Conservation (phyloP, 345 rosid species). For the Cardiospermum halicacabum region DNA sequence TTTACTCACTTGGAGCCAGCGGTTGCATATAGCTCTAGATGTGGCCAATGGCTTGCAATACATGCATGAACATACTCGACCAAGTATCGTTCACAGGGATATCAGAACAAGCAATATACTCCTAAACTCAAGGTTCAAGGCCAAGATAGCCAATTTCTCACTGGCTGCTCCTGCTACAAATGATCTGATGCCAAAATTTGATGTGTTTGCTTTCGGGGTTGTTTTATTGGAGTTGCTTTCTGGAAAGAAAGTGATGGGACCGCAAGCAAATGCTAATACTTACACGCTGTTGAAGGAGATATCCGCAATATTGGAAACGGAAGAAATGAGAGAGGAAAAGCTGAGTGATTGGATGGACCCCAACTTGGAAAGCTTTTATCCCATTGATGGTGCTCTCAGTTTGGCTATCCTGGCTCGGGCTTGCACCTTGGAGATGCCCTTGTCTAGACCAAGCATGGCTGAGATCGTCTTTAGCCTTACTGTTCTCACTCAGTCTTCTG, state of each 20-base stretch:
- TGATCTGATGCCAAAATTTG: slow-evolving; percentile 36
- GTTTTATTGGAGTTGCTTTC: slow-evolving; percentile 54
- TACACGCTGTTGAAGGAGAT: slow-evolving; percentile 39
- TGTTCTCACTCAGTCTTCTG: slow-evolving; percentile 36
- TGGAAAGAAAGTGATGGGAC: slow-evolving; percentile 43
- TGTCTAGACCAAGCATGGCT: slow-evolving; percentile 55
- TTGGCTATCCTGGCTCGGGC: slow-evolving; percentile 45
- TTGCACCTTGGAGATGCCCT: slow-evolving; percentile 41
- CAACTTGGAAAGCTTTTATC: slow-evolving; percentile 41
- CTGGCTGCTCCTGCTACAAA: slow-evolving; percentile 36
- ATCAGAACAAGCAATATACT: slow-evolving; percentile 50
- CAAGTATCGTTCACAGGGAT: slow-evolving; percentile 48
- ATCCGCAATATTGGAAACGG: slow-evolving; percentile 28
- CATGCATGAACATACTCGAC: slow-evolving; percentile 59
- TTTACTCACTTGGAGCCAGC: slow-evolving; percentile 46
- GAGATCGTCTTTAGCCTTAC: slow-evolving; percentile 59
- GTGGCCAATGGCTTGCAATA: slow-evolving; percentile 61
- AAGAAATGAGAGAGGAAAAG: slow-evolving; percentile 35
- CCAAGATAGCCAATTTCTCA: slow-evolving; percentile 54
- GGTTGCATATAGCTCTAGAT: slow-evolving; percentile 49
- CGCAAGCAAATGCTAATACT: slow-evolving; percentile 42
- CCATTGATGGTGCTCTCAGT: slow-evolving; percentile 42
- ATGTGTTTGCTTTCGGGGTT: slow-evolving; percentile 59
- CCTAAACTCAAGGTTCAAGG: slow-evolving; percentile 47
- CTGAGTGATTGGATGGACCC: slow-evolving; percentile 48